Evolutionary conservation across 768 basidiomycete species (phyloP).

Genomic region (Serendipita sp.): DNA sequence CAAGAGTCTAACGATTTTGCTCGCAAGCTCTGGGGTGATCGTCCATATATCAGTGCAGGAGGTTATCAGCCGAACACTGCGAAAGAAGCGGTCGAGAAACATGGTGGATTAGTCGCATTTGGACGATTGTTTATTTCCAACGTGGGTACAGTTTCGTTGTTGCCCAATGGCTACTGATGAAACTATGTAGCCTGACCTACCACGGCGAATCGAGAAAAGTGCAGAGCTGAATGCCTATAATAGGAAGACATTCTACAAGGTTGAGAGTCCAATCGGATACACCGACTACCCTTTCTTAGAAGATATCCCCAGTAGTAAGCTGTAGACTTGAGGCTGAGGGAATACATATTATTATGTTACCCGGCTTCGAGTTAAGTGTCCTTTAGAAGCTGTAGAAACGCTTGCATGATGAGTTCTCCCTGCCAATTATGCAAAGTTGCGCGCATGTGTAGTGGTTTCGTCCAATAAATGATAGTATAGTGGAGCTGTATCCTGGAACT

Average conservation of each 20-base stretch:
- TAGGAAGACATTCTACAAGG: slow-evolving; percentile 26
- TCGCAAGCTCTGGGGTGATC: slow-evolving; percentile 4
- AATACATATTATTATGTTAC: too few relatives aligned
- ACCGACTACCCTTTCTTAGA: slow-evolving; percentile 20
- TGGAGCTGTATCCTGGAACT: too few relatives aligned
- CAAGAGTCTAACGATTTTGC: background rate
- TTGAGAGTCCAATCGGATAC: slow-evolving; percentile 19
- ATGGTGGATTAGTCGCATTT: slow-evolving; percentile 20
- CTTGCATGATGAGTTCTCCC: too few relatives aligned
- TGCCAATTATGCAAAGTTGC: too few relatives aligned
- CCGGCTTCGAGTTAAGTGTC: background rate
- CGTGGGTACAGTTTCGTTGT: slow-evolving; percentile 17
- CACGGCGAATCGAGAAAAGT: slow-evolving; percentile 22
- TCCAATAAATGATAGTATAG: too few relatives aligned
- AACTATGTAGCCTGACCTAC: slow-evolving; percentile 27
- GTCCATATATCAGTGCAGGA: slow-evolving; percentile 27
- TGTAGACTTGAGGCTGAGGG: background rate
- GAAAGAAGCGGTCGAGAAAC: slow-evolving; percentile 22
- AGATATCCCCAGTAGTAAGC: background rate
- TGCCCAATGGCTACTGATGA: background rate
- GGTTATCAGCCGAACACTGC: slow-evolving; percentile 30
- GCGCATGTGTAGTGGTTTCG: too few relatives aligned
- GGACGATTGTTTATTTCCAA: slow-evolving; percentile 26
- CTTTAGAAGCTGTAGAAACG: background rate
- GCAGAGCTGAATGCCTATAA: slow-evolving; percentile 23